Conservation (phyloP, 768 basidiomycete species). For the Epithele typhae region DNA sequence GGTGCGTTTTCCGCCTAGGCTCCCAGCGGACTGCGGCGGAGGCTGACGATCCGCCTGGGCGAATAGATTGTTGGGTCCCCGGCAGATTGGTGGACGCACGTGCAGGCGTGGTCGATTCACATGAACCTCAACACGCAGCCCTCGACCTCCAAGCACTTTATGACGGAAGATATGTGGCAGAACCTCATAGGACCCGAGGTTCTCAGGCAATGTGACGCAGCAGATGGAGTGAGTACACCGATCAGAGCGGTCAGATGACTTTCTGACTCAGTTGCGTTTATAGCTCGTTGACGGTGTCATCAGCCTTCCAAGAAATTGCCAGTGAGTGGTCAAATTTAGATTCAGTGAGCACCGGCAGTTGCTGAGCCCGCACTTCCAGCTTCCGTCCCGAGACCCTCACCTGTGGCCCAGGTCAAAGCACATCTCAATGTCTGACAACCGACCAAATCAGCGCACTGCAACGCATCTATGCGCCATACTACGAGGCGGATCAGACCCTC, state of each 20-base stretch:
- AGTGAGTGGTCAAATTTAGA: conserved; percentile 21
- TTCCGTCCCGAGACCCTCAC: conserved; percentile 27
- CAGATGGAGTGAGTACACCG: conserved; percentile 23
- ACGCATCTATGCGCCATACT: conserved; percentile 24
- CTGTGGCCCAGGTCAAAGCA: conserved; percentile 22
- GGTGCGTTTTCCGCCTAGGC: conserved; percentile 19
- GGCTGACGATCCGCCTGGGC: not conserved
- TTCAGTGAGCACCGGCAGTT: conserved; percentile 24
- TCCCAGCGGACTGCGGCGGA: too few species aligned
- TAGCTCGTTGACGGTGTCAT: conserved; percentile 27
- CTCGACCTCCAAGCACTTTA: conserved; percentile 21
- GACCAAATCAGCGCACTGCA: conserved; percentile 24
- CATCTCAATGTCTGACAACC: conserved; percentile 23
- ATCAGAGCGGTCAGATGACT: not conserved
- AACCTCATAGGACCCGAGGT: conserved; percentile 27
- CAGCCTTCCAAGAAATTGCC: conserved; percentile 21
- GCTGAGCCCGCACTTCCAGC: conserved; percentile 12
- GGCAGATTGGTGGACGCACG: conserved; percentile 23
- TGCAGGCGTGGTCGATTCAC: conserved; percentile 21
- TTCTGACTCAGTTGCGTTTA: not conserved
- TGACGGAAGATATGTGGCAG: conserved; percentile 22
- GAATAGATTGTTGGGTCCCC: conserved; percentile 28
- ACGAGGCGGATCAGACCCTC: conserved; percentile 22
- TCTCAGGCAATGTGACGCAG: conserved; percentile 27
- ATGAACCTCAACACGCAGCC: conserved; percentile 21